Base-by-base conservation (phyloP, 345 rosid species). In the Jatropha curcas region DNA sequence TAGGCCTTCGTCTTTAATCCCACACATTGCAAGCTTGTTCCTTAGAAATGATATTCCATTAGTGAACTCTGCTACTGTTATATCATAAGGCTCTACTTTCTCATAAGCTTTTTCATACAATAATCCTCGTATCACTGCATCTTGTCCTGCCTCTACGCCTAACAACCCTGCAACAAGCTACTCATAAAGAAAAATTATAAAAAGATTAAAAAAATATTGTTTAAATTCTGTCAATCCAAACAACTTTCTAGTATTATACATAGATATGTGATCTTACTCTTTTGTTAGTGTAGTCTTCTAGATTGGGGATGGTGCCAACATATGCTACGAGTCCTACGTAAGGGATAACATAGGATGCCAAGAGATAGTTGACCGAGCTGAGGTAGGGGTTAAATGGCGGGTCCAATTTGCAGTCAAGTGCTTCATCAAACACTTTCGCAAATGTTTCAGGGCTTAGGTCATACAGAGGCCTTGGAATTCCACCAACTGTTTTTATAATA, bases 81-180 rank as follows among this genome's bases (percentile, higher is more conserved):
- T 5, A 30, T 60, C 4, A 69, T 88, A 85, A 0, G 88, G 89
- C 7, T 0, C 3, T 69, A 85, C 89, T 27, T 0, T 60, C 60
- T 79, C 68, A 0, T 68, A 0, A 0, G 85, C 86, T 68, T 67
- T 84, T 78, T 79, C 79, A 70, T 85, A 87, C 0, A 92, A 74
- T 20, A 88, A 57, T 20, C 90, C 50, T 72, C 92, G 72, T 64
- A 90, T 58, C 13, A 85, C 90, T 20, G 84, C 92, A 71, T 92
- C 97, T 74, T 92, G 96, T 27, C 88, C 93, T 1, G 90, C 68
- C 74, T 90, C 96, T 68, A 84, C 89, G 0, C 90, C 94, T 73
- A 87, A 67, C 19, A 92, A 82, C 3, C 82, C 78, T 0, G 88
- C 86, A 13, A 78, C 89, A 41, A 92, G 80, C 95, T 88, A 65